phyloP scores from a whole-genome alignment of 192 early-diverging fungal genomes.

The Funneliformis geosporum region DNA sequence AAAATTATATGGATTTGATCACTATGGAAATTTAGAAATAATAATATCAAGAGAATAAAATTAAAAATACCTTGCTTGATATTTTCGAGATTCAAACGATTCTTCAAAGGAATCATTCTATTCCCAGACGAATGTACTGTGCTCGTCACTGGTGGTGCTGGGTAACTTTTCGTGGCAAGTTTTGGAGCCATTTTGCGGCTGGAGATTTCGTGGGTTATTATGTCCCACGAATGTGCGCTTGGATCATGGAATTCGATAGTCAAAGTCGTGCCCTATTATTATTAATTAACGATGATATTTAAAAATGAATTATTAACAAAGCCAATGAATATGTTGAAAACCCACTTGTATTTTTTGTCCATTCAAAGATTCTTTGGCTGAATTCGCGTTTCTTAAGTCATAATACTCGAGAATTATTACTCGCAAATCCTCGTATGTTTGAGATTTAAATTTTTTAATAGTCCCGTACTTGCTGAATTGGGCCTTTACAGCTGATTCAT shows the following conservation, averaged over 20 bases:
- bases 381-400: slow-evolving; percentile 48
- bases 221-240: neutral
- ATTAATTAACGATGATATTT: neutral
- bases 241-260: neutral
- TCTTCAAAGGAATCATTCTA: slow-evolving; percentile 18
- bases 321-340: neutral
- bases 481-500: neutral
- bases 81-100: slow-evolving; percentile 18
- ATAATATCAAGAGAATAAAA: neutral
- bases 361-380: slow-evolving; percentile 38
- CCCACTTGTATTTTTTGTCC: slow-evolving; percentile 39
- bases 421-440: neutral
- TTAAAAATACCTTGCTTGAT: slow-evolving; percentile 4
- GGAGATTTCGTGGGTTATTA: neutral
- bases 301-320: neutral
- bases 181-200: neutral
- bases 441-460: neutral
- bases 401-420: slow-evolving; percentile 43
- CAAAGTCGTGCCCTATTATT: neutral
- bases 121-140: slow-evolving; percentile 21
- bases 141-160: neutral
- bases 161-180: neutral
- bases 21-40: too few relatives aligned
- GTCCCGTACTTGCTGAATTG: neutral
- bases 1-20: slow-evolving; percentile 23